Evolutionary conservation across 2,329 filamentous ascomycete species (phyloP).

Genomic region (Xylaria sp.): DNA sequence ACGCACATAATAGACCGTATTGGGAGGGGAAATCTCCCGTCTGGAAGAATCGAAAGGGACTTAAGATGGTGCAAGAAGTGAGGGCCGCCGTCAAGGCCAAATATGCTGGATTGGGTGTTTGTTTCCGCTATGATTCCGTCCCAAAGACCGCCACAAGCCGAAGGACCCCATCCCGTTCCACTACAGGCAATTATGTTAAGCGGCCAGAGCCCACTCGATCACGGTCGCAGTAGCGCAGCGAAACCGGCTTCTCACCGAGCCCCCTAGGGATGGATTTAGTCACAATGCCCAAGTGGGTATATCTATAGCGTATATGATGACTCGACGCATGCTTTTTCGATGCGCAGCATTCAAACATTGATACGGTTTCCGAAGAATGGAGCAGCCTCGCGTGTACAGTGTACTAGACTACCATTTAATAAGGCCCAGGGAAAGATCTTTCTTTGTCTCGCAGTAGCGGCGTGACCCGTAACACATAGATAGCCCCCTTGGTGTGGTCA

Average conservation of each 20-base stretch:
- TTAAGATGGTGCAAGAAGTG: background rate
- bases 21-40: background rate
- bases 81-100: background rate
- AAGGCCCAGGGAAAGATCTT: too few species aligned
- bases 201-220: background rate
- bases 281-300: background rate
- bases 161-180: slow-evolving; percentile 6
- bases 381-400: background rate
- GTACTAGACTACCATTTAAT: background rate
- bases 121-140: slow-evolving; percentile 20
- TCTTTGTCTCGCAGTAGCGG: background rate
- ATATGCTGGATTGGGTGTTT: background rate
- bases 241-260: background rate
- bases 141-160: slow-evolving; percentile 20
- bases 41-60: background rate
- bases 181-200: background rate
- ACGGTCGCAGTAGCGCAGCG: background rate
- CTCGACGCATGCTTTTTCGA: background rate
- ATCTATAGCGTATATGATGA: background rate
- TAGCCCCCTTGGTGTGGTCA: too few species aligned
- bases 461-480: background rate
- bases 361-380: too few species aligned
- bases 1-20: background rate
- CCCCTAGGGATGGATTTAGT: background rate
- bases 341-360: background rate